Evolutionary conservation across 108 stramenopile species (phyloP).

Genomic region (Halocafeteria seosinensis): DNA sequence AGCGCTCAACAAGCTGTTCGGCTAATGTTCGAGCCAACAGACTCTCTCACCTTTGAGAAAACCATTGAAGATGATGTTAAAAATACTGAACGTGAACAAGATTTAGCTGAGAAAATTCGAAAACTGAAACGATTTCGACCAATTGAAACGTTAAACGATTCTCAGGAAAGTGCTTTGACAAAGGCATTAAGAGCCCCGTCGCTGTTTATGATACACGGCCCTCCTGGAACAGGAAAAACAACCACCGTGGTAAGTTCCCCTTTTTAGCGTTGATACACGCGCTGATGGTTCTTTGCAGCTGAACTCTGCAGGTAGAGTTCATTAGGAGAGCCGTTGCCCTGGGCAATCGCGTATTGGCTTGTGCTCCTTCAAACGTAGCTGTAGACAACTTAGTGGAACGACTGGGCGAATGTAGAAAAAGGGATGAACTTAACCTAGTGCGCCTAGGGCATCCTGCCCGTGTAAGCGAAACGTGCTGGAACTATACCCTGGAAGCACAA

Average conservation of each 20-base stretch:
- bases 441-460: constrained; percentile 85
- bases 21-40: neutral
- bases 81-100: no score
- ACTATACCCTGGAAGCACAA: constrained; percentile 70
- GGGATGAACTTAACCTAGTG: constrained; percentile 42
- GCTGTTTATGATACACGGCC: constrained; percentile 36
- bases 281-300: no score
- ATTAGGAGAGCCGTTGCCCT: constrained; percentile 55
- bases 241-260: no score
- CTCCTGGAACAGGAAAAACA: constrained; percentile 46
- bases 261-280: no score
- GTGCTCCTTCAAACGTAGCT: constrained; percentile 93
- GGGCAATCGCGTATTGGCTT: constrained; percentile 61
- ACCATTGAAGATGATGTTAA: neutral
- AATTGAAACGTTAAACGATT: neutral
- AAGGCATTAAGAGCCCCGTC: neutral
- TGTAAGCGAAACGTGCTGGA: constrained; percentile 50
- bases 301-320: no score
- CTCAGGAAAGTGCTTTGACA: neutral
- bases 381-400: constrained; percentile 88
- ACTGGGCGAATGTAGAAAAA: constrained; percentile 21
- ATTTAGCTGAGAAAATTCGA: no score
- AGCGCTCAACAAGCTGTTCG: no score
- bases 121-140: neutral
- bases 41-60: neutral